Evolutionary conservation across 306 rosid genomes (phyloP), one percentile per base, ranked within the genome.

Genomic region (Vigna reflexopilosa): DNA sequence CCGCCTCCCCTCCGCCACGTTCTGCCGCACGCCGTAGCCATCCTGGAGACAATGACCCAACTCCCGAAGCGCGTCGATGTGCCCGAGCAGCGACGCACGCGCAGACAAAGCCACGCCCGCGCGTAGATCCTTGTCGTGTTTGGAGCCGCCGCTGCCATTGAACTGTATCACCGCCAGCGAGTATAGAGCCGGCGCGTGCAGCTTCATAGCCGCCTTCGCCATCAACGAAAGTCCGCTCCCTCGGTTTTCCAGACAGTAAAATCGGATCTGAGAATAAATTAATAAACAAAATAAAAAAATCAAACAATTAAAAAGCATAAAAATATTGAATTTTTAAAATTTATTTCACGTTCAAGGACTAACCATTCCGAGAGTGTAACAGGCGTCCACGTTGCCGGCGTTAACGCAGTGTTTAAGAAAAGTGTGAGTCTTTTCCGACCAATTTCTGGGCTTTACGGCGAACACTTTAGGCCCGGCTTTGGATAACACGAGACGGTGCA

Each of bases 321-420:
- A 12, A 12, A 58, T 7, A 5, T 59, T 26, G 13, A 4, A 11
- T 26, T 28, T 26, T 11, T 58, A 24, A 0, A 42, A 57, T 26
- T 26, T 2, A 13, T 12, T 58, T 16, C 10, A 58, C 14, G 14
- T 14, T 13, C 4, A 32, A 34, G 45, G 7, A 75, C 97, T 84
- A 1, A 95, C 98, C 98, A 95, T 95, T 82, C 98, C 98, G 51
- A 95, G 98, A 80, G 91, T 89, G 66, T 88, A 92, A 30, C 80
- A 84, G 9, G 98, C 98, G 48, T 95, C 93, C 1, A 76, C 55
- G 91, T 82, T 94, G 36, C 98, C 98, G 67, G 95, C 92, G 84
- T 26, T 49, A 12, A 73, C 91, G 50, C 97, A 95, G 22, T 42
- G 86, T 72, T 67, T 88, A 47, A 95, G 82, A 58, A 95, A 95